These are phyloP conservation scores for Flueggea neowawraea DNA, from an alignment of 441 rosid species.

Conservation along the genomic window DNA sequence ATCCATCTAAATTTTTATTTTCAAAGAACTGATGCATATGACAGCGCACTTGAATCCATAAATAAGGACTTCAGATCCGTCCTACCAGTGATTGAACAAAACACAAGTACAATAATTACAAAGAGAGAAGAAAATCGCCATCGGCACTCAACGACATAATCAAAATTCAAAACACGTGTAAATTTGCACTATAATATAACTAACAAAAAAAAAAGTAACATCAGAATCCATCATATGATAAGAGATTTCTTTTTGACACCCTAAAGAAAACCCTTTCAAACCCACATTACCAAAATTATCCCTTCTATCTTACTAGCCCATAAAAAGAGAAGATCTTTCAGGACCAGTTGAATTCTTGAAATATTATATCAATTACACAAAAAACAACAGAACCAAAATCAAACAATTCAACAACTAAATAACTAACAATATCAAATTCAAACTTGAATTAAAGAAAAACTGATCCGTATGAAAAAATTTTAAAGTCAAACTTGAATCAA, in stretches of 20 bases:
- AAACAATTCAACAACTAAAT: too few relatives aligned
- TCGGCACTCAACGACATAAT: background rate
- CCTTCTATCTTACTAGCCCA: too few relatives aligned
- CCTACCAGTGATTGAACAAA: background rate
- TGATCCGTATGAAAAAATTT: background rate
- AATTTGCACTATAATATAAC: background rate
- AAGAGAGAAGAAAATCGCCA: background rate
- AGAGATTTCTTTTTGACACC: background rate
- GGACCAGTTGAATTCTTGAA: too few relatives aligned
- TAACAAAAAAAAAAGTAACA: background rate
- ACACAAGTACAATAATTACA: background rate
- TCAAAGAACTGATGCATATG: too few relatives aligned
- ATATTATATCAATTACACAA: too few relatives aligned
- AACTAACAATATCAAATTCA: background rate
- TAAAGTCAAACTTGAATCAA: background rate
- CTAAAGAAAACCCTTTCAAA: too few relatives aligned
- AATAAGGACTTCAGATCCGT: background rate
- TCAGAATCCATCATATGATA: background rate
- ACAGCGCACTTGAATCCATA: background rate
- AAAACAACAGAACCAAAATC: too few relatives aligned
- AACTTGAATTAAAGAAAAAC: too few relatives aligned
- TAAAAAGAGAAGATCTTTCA: too few relatives aligned
- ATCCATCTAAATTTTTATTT: too few relatives aligned
- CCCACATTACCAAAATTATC: too few relatives aligned
- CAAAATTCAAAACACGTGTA: background rate